Evolutionary conservation across 1,139 yeast genomes (phyloP).

Genomic region (Blastobotrys illinoisensis): DNA sequence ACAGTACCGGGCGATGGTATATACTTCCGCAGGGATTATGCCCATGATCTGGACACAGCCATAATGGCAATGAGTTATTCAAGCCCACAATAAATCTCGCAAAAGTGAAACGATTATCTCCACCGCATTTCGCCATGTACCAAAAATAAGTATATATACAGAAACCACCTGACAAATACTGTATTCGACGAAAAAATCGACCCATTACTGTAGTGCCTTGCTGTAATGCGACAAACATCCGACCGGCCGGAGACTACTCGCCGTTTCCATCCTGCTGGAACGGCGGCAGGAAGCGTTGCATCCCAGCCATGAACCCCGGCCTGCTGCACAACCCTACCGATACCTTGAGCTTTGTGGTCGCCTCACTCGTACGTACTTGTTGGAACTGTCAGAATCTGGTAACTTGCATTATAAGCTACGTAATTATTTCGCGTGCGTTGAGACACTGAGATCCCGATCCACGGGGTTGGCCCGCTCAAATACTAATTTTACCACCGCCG

Average conservation of each 20-base stretch:
- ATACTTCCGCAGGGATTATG: not conserved
- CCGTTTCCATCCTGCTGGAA: not conserved
- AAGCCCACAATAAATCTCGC: no score
- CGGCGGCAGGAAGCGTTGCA: no score
- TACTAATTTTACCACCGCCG: no score
- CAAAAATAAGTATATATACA: not conserved
- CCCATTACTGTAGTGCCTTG: not conserved
- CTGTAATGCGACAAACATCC: not conserved
- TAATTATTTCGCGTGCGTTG: not conserved
- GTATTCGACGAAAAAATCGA: not conserved
- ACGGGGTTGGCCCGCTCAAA: not conserved
- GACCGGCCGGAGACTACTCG: not conserved
- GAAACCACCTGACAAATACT: not conserved
- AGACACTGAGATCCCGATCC: not conserved
- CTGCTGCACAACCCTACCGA: no score
- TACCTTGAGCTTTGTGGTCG: no score
- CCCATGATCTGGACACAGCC: not conserved
- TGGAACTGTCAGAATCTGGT: not conserved
- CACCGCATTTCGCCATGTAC: not conserved
- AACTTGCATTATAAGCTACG: not conserved
- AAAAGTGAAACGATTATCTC: not conserved
- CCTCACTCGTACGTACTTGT: no score
- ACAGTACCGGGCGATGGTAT: not conserved
- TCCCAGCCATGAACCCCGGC: no score
- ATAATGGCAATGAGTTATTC: no score